Evolutionary conservation across 371 early-diverging fungal species (phyloP).

Genomic region (Mortierella sp.): DNA sequence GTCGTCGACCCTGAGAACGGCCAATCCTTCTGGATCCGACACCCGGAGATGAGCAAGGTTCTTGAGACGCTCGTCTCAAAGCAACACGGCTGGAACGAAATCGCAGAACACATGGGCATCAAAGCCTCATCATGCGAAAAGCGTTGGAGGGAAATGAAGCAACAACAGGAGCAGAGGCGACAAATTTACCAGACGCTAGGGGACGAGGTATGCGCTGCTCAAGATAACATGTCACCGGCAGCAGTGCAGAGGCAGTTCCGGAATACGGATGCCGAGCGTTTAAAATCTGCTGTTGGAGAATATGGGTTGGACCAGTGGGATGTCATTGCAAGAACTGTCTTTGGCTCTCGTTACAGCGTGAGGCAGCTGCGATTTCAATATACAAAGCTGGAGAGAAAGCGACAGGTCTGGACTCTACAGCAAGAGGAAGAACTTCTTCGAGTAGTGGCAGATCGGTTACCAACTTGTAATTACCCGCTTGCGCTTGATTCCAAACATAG

Average conservation of each 20-base stretch:
- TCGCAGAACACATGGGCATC: constrained; percentile 17
- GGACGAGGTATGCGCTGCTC: too few relatives aligned
- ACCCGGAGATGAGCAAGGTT: constrained; percentile 5
- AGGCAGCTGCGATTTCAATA: constrained; percentile 18
- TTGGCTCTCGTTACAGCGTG: constrained; percentile 5
- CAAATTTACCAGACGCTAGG: not conserved
- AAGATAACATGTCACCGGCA: not conserved
- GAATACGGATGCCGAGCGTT: not conserved
- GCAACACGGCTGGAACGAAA: constrained; percentile 18
- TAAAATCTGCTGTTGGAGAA: constrained; percentile 18
- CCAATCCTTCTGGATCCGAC: constrained; percentile 11
- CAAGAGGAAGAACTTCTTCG: constrained; percentile 9
- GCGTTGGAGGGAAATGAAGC: constrained; percentile 25
- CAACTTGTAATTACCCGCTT: too few relatives aligned
- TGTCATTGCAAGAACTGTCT: constrained; percentile 7
- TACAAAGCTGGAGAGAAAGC: constrained; percentile 9
- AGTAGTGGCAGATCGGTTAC: not conserved
- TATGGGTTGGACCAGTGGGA: constrained; percentile 33
- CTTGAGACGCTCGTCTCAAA: constrained; percentile 11
- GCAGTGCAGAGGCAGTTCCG: not conserved
- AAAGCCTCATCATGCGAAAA: constrained; percentile 30
- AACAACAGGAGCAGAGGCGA: not conserved
- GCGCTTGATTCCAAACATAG: not conserved
- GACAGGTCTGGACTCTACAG: constrained; percentile 15
- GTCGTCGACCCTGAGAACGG: constrained; percentile 23